phyloP scores from a whole-genome alignment of 805 yeast species.

The Barnettozyma populi region DNA sequence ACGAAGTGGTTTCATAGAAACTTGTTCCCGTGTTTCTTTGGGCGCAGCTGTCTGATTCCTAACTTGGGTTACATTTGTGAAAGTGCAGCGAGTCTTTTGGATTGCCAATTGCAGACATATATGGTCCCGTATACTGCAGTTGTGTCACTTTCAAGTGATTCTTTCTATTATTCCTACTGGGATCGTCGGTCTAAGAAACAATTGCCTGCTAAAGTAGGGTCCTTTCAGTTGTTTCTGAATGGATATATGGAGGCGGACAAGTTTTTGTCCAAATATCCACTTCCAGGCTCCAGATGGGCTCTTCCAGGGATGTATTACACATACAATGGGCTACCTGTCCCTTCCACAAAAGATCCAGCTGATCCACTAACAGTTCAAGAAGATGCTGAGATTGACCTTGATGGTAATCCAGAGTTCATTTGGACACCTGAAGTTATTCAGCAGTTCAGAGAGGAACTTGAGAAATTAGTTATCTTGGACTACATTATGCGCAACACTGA shows the following conservation, averaged over 20 bases:
- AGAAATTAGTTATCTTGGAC: slow-evolving; percentile 64
- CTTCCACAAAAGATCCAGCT: not conserved
- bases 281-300: slow-evolving; percentile 40
- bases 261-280: slow-evolving; percentile 50
- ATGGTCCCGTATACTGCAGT: slow-evolving; percentile 66
- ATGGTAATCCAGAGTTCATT: slow-evolving; percentile 28
- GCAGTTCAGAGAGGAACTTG: slow-evolving; percentile 57
- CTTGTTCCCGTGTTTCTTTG: slow-evolving; percentile 72
- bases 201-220: slow-evolving; percentile 48
- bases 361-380: not conserved
- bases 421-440: slow-evolving; percentile 48
- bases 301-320: slow-evolving; percentile 13
- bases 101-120: slow-evolving; percentile 49
- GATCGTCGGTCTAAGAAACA: slow-evolving; percentile 28
- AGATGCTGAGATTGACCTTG: slow-evolving; percentile 4
- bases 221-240: slow-evolving; percentile 56
- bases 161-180: slow-evolving; percentile 44
- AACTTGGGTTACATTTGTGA: slow-evolving; percentile 70
- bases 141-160: slow-evolving; percentile 29
- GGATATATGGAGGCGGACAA: slow-evolving; percentile 58
- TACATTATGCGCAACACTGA: slow-evolving; percentile 73
- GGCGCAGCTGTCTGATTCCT: slow-evolving; percentile 66
- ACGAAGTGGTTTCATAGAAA: slow-evolving; percentile 74
- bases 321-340: not conserved
- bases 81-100: slow-evolving; percentile 65